These are phyloP conservation scores for Lunasporangiospora selenospora DNA, from an alignment of 192 early-diverging fungal genomes.

Conservation along the genomic window DNA sequence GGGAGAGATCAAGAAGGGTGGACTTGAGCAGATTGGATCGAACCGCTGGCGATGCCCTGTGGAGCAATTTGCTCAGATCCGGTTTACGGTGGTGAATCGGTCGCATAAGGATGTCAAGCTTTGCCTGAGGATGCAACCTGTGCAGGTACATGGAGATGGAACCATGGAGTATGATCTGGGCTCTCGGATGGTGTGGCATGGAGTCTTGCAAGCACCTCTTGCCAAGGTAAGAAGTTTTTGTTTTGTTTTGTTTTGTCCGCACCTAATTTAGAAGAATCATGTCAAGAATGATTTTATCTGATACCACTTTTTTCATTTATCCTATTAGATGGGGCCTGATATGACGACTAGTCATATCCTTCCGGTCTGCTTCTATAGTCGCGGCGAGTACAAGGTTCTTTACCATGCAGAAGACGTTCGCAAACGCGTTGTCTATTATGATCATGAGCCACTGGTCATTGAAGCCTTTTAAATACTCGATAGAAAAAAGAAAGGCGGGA, in stretches of 20 bases:
- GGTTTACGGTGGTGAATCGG: constrained; percentile 54
- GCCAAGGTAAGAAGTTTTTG: constrained; percentile 48
- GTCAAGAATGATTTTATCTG: background rate
- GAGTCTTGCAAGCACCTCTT: constrained; percentile 57
- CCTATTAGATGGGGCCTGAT: constrained; percentile 55
- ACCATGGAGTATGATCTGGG: constrained; percentile 62
- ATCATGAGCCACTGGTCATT: constrained; percentile 56
- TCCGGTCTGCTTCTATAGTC: constrained; percentile 61
- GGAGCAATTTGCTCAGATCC: constrained; percentile 54
- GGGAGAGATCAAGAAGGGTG: background rate
- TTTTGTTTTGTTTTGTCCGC: background rate
- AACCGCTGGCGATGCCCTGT: constrained; percentile 53
- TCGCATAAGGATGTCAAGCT: constrained; percentile 61
- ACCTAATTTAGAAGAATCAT: background rate
- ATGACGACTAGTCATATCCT: constrained; percentile 51
- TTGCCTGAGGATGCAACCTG: constrained; percentile 62
- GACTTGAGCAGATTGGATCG: constrained; percentile 46
- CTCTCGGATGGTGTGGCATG: constrained; percentile 57
- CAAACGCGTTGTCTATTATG: constrained; percentile 56
- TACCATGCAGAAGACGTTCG: constrained; percentile 64
- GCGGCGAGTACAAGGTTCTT: constrained; percentile 61
- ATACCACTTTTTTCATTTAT: background rate
- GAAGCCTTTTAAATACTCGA: constrained; percentile 31
- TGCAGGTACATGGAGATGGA: constrained; percentile 57
- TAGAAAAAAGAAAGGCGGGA: background rate